A percentile compares a stretch with the other conserved stretches of the same genome.
Evolutionary conservation across 2,329 filamentous ascomycete genomes (phyloP).

Genomic region (Neophaeococcomyces mojaviensis): DNA sequence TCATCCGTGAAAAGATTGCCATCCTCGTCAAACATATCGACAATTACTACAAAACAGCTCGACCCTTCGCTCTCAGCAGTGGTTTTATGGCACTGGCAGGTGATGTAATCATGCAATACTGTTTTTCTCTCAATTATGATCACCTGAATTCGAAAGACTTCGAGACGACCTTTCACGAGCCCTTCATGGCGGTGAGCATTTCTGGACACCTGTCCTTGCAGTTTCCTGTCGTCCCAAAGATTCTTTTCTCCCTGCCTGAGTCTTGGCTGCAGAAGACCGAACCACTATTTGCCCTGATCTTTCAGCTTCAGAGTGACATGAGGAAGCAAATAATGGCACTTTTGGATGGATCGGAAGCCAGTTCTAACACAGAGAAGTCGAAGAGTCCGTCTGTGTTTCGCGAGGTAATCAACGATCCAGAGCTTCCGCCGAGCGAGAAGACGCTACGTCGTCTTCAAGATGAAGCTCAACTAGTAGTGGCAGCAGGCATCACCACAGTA

Average conservation of each 20-base stretch:
- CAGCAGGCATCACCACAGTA: conserved; percentile 26
- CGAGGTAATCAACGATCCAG: conserved; percentile 31
- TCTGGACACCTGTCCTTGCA: conserved; percentile 19
- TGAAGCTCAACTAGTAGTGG: conserved; percentile 26
- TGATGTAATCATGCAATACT: conserved; percentile 26
- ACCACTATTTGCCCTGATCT: conserved; percentile 13
- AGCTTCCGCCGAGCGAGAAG: conserved; percentile 23
- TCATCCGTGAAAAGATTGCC: conserved; percentile 24
- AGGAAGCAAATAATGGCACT: background rate
- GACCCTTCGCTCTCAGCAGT: conserved; percentile 12
- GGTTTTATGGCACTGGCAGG: conserved; percentile 21
- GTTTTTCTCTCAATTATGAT: conserved; percentile 23
- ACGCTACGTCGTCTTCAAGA: conserved; percentile 22
- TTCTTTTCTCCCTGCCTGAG: conserved; percentile 12
- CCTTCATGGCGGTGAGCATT: conserved; percentile 20
- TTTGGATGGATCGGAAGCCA: background rate
- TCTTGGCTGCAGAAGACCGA: conserved; percentile 13
- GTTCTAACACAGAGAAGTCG: conserved; percentile 1
- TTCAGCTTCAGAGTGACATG: conserved; percentile 11
- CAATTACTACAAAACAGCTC: conserved; percentile 12
- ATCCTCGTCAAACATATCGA: conserved; percentile 21
- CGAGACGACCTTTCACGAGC: conserved; percentile 22
- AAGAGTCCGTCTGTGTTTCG: conserved; percentile 23
- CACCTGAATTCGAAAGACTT: conserved; percentile 18
- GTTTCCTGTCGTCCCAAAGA: conserved; percentile 19